Base-by-base conservation (phyloP, 2,329 filamentous ascomycete species). In the Lecanicillium sp. region DNA sequence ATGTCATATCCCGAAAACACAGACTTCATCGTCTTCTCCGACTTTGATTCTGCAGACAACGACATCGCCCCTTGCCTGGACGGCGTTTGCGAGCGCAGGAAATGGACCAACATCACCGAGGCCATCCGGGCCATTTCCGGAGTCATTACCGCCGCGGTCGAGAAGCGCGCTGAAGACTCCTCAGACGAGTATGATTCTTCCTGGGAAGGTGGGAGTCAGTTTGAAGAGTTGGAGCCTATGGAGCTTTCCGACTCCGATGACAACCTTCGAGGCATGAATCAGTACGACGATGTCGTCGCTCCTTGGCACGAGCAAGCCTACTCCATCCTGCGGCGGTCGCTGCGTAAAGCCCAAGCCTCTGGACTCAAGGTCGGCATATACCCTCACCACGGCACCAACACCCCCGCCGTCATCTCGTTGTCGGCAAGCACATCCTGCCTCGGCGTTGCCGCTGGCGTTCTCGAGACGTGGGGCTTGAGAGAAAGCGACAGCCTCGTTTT, bases 381-480 rank as follows among this genome's bases (percentile, higher is more conserved):
- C 14, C 26, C 62, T 86, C 10, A 74, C 73, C 11, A 69, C 74
- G 15, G 66, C 81, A 15, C 60, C 59, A 23, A 55, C 61, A 3
- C 73, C 68, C 50, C 55, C 8, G 51, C 50, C 1, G 69, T 76
- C 3, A 63, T 93, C 15, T 81, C 80, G 4, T 64, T 93, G 2
- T 88, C 89, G 0, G 77, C 86, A 24, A 81, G 80, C 4, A 77
- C 87, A 24, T 70, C 75, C 4, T 86, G 85, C 56, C 75, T 95
- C 1, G 81, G 78, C 1, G 78, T 95, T 11, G 84, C 87, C 0
- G 75, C 84, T 30, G 86, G 90, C 58, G 83, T 81, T 1, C 77
- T 88, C 64, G 75, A 84, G 58, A 86, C 89, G 2, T 95, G 90
- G 90, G 76, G 84, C 51, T 62, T 95, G 10, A 66, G 77, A 12